Percentiles rank a stretch among this genome's conserved stretches.
Evolutionary conservation across 2,329 filamentous ascomycete genomes (phyloP).

Genomic region (Aspergillus intermedius): DNA sequence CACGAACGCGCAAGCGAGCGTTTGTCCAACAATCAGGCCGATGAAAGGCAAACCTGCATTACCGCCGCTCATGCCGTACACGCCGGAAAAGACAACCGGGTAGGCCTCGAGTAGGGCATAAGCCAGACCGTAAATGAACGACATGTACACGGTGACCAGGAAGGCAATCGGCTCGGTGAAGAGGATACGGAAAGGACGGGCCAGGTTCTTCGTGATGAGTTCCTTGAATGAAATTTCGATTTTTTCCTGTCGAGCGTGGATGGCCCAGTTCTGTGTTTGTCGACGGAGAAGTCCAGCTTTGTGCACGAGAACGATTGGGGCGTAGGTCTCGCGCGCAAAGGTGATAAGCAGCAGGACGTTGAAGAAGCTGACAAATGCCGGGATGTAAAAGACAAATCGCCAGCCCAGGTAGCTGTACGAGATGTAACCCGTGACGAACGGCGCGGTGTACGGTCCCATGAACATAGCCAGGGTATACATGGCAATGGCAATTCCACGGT

Average conservation of each 20-base stretch:
- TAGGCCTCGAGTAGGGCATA: slow-evolving; percentile 18
- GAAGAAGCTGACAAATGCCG: slow-evolving; percentile 45
- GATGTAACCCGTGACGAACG: slow-evolving; percentile 45
- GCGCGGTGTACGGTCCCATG: slow-evolving; percentile 40
- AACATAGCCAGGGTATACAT: slow-evolving; percentile 44
- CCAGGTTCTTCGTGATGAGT: slow-evolving; percentile 14
- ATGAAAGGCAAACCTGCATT: slow-evolving; percentile 14
- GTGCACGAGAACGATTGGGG: slow-evolving; percentile 28
- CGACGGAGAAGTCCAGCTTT: slow-evolving; percentile 15
- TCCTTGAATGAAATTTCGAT: slow-evolving; percentile 11
- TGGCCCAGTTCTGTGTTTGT: slow-evolving; percentile 17
- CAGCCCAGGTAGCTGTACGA: slow-evolving; percentile 41
- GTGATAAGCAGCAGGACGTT: slow-evolving; percentile 25
- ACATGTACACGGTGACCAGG: slow-evolving; percentile 19
- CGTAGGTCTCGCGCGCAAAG: slow-evolving; percentile 49
- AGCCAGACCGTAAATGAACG: slow-evolving; percentile 16
- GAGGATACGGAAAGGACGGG: slow-evolving; percentile 15
- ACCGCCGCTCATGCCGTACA: slow-evolving; percentile 11
- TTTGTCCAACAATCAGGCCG: slow-evolving; percentile 13
- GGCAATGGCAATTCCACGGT: slow-evolving; percentile 36
- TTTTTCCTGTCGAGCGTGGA: slow-evolving; percentile 16
- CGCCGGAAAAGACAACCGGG: slow-evolving; percentile 14
- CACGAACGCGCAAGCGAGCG: slow-evolving; percentile 10
- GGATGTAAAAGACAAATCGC: slow-evolving; percentile 46
- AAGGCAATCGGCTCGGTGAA: slow-evolving; percentile 20